Base-by-base conservation (phyloP, 2,329 filamentous ascomycete genomes). In the Exophiala oligosperma region DNA sequence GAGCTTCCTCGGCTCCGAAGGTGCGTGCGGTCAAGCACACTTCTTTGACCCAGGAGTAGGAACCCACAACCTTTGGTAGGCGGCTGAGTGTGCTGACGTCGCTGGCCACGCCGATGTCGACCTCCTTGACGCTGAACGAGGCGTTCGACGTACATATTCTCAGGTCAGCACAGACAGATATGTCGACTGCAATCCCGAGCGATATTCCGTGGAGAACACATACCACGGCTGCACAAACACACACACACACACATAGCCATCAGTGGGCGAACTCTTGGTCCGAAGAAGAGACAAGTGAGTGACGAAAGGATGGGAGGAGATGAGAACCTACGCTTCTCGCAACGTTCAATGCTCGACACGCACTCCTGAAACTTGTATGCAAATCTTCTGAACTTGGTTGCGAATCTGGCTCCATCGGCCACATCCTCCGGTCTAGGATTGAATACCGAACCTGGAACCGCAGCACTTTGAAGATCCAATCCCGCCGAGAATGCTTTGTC, bases 351-450 rank as follows among this genome's bases (percentile, higher is more conserved):
- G n/a, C 86, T 82, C 1, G 81, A 81, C 62, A 97, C 85, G 68
- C 86, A 89, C 52, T 82, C 81, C 74, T 99, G 94, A 72, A 97
- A 95, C 62, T 90, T 85, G 60, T 81, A 74, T 56, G 97, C 87
- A 71, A 90, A 82, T 28, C 85, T 82, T 49, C 90, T 82, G 50
- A 92, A 68, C 2, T 69, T 67, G 41, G 80, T 79, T 0, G 89
- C 87, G 64, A 77, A 84, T 64, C 91, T 82, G 2, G 88, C 88
- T 0, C 78, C 71, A 70, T 95, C 91, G 11, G 58, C 54, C 11
- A 38, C 29, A 35, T 48, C 52, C 12, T 49, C 43, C 24, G 52
- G 43, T n/a, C 8, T 12, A 4, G 52, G 52, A 32, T 54, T 54
- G 52, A 54, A 54, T 5, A 49, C 14, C 1, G 52, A 37, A 17